Conservation (phyloP, 768 basidiomycete species). For the Phylloporus rhodoxanthus region DNA sequence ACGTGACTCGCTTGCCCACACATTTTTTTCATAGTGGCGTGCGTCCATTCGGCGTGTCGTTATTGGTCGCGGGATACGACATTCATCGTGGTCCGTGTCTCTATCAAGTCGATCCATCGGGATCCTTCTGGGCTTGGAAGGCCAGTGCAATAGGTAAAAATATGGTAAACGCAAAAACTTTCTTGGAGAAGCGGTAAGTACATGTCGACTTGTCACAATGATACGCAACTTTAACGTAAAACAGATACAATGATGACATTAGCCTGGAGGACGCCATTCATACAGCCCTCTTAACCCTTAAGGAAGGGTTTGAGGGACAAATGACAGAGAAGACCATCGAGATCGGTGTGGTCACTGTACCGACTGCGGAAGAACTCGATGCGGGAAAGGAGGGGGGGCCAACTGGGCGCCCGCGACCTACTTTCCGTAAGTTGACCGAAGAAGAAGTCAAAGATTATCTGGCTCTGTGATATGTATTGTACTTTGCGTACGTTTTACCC, state of each 20-base stretch:
- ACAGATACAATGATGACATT: constrained; percentile 99
- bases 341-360: constrained; percentile 92
- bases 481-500: constrained; percentile 29
- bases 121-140: constrained; percentile 99
- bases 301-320: constrained; percentile 99
- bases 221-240: constrained; percentile 33
- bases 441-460: constrained; percentile 97
- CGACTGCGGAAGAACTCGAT: constrained; percentile 52
- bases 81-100: constrained; percentile 89
- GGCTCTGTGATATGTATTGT: constrained; percentile 53
- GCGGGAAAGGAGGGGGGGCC: constrained; percentile 64
- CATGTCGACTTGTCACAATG: constrained; percentile 20
- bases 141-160: constrained; percentile 99
- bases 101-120: constrained; percentile 98
- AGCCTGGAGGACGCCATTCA: constrained; percentile 98
- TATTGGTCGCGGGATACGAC: constrained; percentile 97
- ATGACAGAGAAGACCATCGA: constrained; percentile 99
- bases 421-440: constrained; percentile 92
- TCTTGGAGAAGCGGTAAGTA: constrained; percentile 92
- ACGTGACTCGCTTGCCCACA: constrained; percentile 24
- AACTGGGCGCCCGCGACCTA: constrained; percentile 70
- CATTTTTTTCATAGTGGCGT: constrained; percentile 71
- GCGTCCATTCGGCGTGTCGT: constrained; percentile 95
- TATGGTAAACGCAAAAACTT: constrained; percentile 99
- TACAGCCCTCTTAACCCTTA: constrained; percentile 93